Base-by-base conservation (phyloP, 2,329 filamentous ascomycete species). In the Akanthomyces lecanii region DNA sequence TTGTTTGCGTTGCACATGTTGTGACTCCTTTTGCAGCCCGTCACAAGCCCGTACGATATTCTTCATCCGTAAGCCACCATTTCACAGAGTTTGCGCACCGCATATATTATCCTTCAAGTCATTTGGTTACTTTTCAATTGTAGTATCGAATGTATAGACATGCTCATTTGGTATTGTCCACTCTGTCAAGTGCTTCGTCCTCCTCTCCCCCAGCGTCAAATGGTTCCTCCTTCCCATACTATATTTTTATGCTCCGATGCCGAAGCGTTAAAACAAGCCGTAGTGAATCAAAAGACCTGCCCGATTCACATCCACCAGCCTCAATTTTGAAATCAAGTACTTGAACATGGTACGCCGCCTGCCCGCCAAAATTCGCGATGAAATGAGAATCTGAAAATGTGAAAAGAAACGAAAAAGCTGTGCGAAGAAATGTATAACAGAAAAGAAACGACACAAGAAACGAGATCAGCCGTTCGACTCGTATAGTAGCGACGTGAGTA, bases 261-360 rank as follows among this genome's bases (percentile, higher is more conserved):
- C 62, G 57, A 67, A 61, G 62, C 63, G 42, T n/a, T 61, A 38
- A 65, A 56, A 48, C 40, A 50, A 60, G 40, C 44, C 38, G 40
- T 61, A 54, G 64, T 65, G 69, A 69, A 74, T 72, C 73, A 70
- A 71, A 61, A 73, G 69, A 65, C 74, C 72, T 71, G 72, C 73
- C 72, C 61, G 68, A 73, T 72, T 67, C 65, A 63, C 58, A 48
- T 66, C 64, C 66, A 63, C 66, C 66, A 53, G 67, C 66, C 36
- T 45, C 45, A 51, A 33, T 38, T 52, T 60, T 28, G 38, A 62
- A 62, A 57, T 62, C 63, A 64, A 54, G 47, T 54, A 38, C 51
- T 45, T 62, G 40, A 51, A 44, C 51, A 53, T 62, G 50, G 18
- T 63, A 52, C 65, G 63, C 63, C 62, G 65, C 44, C 53, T 59